A percentile compares a stretch with the other conserved stretches of the same genome.
phyloP scores from a whole-genome alignment of 306 rosid species.

The Crataegus laevigata region DNA sequence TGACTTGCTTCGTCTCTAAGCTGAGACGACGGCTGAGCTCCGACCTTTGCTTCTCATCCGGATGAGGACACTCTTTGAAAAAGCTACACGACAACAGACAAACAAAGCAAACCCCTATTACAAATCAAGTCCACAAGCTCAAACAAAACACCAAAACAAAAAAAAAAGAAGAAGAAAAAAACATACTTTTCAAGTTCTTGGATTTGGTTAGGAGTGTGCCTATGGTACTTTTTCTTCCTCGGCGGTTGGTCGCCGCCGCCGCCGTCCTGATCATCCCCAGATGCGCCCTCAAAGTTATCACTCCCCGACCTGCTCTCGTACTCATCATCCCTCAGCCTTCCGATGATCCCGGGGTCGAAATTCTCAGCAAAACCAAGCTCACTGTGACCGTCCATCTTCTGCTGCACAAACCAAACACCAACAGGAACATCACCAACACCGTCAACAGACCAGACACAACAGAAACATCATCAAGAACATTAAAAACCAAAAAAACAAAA shows the following conservation, averaged over 20 bases:
- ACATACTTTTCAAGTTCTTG: slow-evolving; percentile 81
- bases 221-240: slow-evolving; percentile 74
- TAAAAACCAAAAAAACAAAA: background rate
- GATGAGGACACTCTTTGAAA: slow-evolving; percentile 85
- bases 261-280: slow-evolving; percentile 73
- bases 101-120: background rate
- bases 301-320: slow-evolving; percentile 87
- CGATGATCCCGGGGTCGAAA: slow-evolving; percentile 42
- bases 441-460: background rate
- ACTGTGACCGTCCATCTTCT: slow-evolving; percentile 59
- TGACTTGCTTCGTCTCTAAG: slow-evolving; percentile 78
- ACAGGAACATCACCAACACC: slow-evolving; percentile 3
- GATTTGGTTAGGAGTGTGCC: slow-evolving; percentile 79
- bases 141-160: background rate
- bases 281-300: slow-evolving; percentile 64
- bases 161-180: background rate
- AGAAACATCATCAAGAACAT: background rate
- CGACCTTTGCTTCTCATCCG: slow-evolving; percentile 85
- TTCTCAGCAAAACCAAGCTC: slow-evolving; percentile 54
- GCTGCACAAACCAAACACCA: slow-evolving; percentile 29
- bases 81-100: slow-evolving; percentile 40
- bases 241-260: slow-evolving; percentile 37
- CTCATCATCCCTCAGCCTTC: slow-evolving; percentile 62
- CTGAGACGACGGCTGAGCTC: slow-evolving; percentile 67
- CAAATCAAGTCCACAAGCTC: slow-evolving; percentile 2